Evolutionary conservation across 1,139 yeast species (phyloP), one percentile per base, ranked within the genome.

Genomic region (Wickerhamomyces sp.): DNA sequence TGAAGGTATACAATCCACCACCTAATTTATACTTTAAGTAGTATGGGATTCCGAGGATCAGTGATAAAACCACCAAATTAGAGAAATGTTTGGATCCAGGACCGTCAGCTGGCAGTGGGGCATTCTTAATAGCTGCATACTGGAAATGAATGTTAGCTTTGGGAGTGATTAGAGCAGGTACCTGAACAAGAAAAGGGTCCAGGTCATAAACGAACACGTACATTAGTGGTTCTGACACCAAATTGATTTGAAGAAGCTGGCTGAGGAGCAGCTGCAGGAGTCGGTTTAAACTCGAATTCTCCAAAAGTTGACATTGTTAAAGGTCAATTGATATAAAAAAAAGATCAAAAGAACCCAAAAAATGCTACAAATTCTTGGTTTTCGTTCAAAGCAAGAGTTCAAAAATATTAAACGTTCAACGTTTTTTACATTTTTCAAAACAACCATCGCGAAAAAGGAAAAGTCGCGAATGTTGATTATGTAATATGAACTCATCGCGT

Each of bases 61-160:
- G 59, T 2, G 71, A 68, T 21, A 72, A 43, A 48, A 88, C 59
- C n/a, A 76, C 61, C 49, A 59, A 55, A 64, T 88, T 89, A 63
- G 78, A 76, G 65, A 89, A 88, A 52, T 81, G 76, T 56, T 78
- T 79, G 31, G 89, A 72, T 21, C 95, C 90, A 7, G 96, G 88
- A 32, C 96, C 97, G 61, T 88, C 97, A 7, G 95, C 96, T 28
- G 95, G 89, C 49, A 87, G 70, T 19, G 90, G 90, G 10, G 94
- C 95, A 60, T 88, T 88, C 54, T 82, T 76, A 59, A 88, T 88
- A 12, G 94, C 68, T 27, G 95, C 95, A 38, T 51, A 53, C 51
- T 48, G 28, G 4, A n/a, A 10, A 16, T 6, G 17, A 13, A 15
- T 14, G 13, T 27, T 30, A 15, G 19, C 27, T 31, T n/a, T 3